phyloP scores from a whole-genome alignment of 2,329 filamentous ascomycete species.

The Trichoderma sp. region DNA sequence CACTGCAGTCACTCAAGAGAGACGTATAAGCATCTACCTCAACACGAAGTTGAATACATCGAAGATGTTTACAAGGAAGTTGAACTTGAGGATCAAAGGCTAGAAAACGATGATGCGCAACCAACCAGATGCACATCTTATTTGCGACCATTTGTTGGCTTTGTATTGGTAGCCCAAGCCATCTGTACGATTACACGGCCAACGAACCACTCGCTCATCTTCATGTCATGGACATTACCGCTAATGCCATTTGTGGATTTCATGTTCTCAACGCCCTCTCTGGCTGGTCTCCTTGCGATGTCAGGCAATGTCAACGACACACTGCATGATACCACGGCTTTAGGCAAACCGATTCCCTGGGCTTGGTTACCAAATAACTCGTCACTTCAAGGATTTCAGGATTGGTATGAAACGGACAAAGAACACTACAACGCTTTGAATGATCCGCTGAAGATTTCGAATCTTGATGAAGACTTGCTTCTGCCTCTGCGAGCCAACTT shows the following conservation, averaged over 20 bases:
- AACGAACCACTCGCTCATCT: conserved; percentile 38
- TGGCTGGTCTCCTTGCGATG: conserved; percentile 35
- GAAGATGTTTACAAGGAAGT: conserved; percentile 20
- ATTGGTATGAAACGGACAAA: conserved; percentile 36
- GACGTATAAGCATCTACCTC: conserved; percentile 30
- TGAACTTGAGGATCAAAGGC: conserved; percentile 21
- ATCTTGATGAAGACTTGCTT: conserved; percentile 43
- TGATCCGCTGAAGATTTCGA: conserved; percentile 48
- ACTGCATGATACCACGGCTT: conserved; percentile 40
- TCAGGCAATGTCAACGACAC: conserved; percentile 33
- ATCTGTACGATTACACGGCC: conserved; percentile 36
- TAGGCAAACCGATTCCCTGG: conserved; percentile 32
- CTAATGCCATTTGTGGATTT: conserved; percentile 44
- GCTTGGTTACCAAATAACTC: conserved; percentile 38
- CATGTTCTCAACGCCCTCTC: conserved; percentile 35
- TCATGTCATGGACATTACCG: conserved; percentile 43
- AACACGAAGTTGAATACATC: conserved; percentile 35
- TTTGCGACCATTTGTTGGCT: conserved; percentile 17
- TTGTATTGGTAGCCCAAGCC: conserved; percentile 32
- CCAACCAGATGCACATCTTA: conserved; percentile 27
- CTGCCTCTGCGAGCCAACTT: conserved; percentile 36
- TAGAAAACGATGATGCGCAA: neutral
- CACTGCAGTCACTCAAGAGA: neutral
- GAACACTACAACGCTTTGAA: conserved; percentile 42
- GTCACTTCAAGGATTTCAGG: conserved; percentile 35